A percentile compares a stretch with the other conserved stretches of the same genome.
Conservation (phyloP, 2,329 filamentous ascomycete genomes). For the Aspergillus alliaceus region DNA sequence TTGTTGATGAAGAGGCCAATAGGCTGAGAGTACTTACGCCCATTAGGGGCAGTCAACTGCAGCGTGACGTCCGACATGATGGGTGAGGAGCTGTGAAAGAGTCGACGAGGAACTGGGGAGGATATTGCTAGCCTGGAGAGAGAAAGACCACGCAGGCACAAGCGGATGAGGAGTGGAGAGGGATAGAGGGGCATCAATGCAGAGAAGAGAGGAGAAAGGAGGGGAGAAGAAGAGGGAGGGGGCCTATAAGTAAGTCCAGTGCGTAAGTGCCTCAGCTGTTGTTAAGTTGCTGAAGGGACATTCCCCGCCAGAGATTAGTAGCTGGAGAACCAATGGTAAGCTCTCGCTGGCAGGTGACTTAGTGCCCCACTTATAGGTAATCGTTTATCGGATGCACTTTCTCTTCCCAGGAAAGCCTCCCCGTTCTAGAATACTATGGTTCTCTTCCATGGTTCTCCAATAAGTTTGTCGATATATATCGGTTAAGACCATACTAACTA, state of each 20-base stretch:
- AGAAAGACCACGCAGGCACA: conserved; percentile 5
- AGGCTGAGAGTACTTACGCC: conserved; percentile 69
- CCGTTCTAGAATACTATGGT: background rate
- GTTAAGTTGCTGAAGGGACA: too few species aligned
- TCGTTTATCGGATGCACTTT: conserved; percentile 33
- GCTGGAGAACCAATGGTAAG: conserved; percentile 13
- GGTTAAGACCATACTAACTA: too few species aligned
- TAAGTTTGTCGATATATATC: too few species aligned
- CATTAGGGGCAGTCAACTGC: conserved; percentile 74
- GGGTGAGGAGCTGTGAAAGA: conserved; percentile 26
- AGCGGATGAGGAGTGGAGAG: conserved; percentile 6
- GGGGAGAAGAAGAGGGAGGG: background rate
- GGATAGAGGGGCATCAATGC: background rate
- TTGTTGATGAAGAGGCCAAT: conserved; percentile 83
- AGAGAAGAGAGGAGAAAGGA: background rate
- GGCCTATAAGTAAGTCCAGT: background rate
- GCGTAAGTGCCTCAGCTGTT: too few species aligned
- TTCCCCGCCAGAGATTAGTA: too few species aligned
- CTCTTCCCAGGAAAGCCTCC: conserved; percentile 26
- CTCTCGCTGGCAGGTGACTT: background rate
- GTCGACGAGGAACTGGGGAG: conserved; percentile 13
- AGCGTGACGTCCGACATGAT: conserved; percentile 41
- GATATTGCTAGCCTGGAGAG: conserved; percentile 6
- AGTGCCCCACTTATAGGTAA: background rate
- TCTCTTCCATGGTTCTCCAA: background rate